Percentiles rank a stretch among this genome's conserved stretches.
phyloP scores from a whole-genome alignment of 1,139 yeast species.

The Nakaseomyces uthaithaninus region DNA sequence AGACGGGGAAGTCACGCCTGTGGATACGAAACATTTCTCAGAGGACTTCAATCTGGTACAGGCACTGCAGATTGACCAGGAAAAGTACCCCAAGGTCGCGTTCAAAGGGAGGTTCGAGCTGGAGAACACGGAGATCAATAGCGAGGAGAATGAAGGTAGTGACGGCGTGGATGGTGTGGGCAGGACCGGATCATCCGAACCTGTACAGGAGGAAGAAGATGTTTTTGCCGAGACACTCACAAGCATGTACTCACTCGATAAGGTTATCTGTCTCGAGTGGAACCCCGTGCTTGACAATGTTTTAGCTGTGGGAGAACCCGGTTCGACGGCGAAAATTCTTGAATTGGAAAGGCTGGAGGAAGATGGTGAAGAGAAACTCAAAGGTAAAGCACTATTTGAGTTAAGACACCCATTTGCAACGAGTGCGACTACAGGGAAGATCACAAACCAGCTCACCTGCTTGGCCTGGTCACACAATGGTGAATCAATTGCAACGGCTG shows the following conservation, averaged over 20 bases:
- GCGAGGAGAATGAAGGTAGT: conserved; percentile 10
- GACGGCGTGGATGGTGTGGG: conserved; percentile 9
- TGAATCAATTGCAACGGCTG: conserved; percentile 46
- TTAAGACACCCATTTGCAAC: conserved; percentile 27
- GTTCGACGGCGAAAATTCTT: conserved; percentile 34
- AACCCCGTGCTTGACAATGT: conserved; percentile 33
- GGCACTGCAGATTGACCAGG: conserved; percentile 33
- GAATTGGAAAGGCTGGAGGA: conserved; percentile 10
- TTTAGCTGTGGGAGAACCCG: conserved; percentile 38
- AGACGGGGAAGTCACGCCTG: conserved; percentile 29
- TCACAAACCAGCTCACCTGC: conserved; percentile 33
- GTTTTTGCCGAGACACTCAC: conserved; percentile 33
- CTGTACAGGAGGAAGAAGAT: conserved; percentile 14
- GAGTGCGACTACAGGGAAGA: conserved; percentile 14
- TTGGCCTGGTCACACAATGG: conserved; percentile 64
- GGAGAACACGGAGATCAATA: conserved; percentile 15
- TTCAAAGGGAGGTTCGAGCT: conserved; percentile 30
- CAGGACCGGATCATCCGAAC: conserved; percentile 11
- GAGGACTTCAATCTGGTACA: conserved; percentile 35
- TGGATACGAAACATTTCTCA: conserved; percentile 22
- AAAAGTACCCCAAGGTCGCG: conserved; percentile 30
- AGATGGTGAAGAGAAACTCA: conserved; percentile 1
- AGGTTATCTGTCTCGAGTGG: conserved; percentile 36
- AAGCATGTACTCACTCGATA: conserved; percentile 29
- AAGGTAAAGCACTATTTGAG: conserved; percentile 11